Conservation (phyloP, 257 asterid genomes). For the Capsicum baccatum region DNA sequence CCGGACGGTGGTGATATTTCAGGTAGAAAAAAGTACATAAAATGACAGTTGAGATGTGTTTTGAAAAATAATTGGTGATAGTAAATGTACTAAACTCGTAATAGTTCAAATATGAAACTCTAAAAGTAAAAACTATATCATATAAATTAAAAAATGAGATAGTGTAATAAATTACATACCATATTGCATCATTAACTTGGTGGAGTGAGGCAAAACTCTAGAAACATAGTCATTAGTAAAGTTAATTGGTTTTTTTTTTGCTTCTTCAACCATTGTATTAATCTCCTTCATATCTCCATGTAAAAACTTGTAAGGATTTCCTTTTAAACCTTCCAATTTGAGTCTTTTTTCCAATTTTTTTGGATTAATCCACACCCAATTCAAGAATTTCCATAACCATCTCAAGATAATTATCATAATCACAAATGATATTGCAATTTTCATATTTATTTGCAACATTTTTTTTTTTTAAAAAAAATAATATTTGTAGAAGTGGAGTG, state of each 20-base stretch:
- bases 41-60: no score
- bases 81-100: no score
- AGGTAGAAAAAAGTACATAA: no score
- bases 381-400: constrained; percentile 28
- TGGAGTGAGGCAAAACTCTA: constrained; percentile 26
- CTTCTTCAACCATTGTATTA: not conserved
- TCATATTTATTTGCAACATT: not conserved
- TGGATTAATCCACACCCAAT: constrained; percentile 28
- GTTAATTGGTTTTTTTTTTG: constrained; percentile 29
- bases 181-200: not conserved
- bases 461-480: not conserved
- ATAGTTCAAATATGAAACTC: no score
- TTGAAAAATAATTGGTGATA: no score
- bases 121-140: not conserved
- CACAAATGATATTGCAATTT: not conserved
- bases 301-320: constrained; percentile 20
- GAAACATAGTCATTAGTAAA: constrained; percentile 3
- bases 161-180: constrained; percentile 7
- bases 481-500: not conserved
- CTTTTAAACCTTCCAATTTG: constrained; percentile 22
- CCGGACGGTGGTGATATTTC: no score
- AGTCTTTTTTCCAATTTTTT: constrained; percentile 21
- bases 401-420: not conserved
- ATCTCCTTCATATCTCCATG: constrained; percentile 26
- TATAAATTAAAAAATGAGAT: not conserved